phyloP scores from a whole-genome alignment of 1,284 basidiomycete genomes.

The Naganishia cerealis region DNA sequence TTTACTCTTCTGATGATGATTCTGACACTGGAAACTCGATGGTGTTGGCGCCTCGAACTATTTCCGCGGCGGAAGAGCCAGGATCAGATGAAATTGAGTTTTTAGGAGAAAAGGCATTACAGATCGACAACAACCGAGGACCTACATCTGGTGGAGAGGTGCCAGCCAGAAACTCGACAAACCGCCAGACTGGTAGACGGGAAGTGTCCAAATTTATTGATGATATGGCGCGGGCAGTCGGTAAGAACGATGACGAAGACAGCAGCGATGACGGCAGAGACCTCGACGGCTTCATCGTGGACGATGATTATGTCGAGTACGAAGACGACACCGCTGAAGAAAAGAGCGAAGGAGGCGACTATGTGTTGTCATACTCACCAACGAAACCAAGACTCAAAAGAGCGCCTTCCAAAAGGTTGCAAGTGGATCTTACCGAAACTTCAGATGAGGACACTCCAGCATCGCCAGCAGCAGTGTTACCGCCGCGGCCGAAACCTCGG shows the following conservation, averaged over 20 bases:
- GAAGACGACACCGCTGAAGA: conserved; percentile 31
- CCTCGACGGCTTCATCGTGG: conserved; percentile 49
- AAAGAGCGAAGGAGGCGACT: conserved; percentile 20
- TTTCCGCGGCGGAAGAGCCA: not conserved
- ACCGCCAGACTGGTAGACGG: not conserved
- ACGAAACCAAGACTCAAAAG: conserved; percentile 22
- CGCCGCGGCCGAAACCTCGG: conserved; percentile 10
- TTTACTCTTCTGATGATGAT: conserved; percentile 31
- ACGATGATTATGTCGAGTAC: conserved; percentile 40
- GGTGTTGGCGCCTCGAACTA: not conserved
- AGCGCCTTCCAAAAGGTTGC: not conserved
- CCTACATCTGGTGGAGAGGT: not conserved
- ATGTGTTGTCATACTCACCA: conserved; percentile 22
- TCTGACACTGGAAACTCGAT: not conserved
- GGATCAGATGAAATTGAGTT: not conserved
- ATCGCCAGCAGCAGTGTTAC: not conserved
- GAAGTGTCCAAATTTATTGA: conserved; percentile 18
- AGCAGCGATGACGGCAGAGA: conserved; percentile 43
- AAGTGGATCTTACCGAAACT: conserved; percentile 21
- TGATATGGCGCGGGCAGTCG: conserved; percentile 8
- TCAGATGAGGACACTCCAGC: conserved; percentile 28
- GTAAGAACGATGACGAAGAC: conserved; percentile 34
- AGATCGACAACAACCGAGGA: not conserved
- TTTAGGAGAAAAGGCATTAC: not conserved
- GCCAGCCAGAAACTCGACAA: not conserved